Evolutionary conservation across 306 rosid genomes (phyloP).

Genomic region (Fagus crenata): DNA sequence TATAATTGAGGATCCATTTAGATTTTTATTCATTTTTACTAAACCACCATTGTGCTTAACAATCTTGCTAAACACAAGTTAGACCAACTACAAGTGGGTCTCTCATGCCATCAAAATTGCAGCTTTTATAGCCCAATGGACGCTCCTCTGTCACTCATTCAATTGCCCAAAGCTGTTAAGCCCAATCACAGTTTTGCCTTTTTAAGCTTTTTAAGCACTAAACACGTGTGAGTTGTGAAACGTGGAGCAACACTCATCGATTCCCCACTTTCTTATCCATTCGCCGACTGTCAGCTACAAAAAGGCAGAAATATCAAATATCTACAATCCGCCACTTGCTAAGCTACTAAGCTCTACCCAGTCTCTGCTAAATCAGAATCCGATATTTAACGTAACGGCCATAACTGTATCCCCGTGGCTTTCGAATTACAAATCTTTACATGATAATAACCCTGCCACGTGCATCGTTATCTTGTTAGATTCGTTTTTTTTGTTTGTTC

Average conservation of each 20-base stretch:
- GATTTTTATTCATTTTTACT: too few species aligned
- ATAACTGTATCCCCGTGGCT: constrained; percentile 29
- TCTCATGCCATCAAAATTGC: background rate
- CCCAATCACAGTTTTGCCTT: too few species aligned
- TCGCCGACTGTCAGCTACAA: too few species aligned
- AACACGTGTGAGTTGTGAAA: background rate
- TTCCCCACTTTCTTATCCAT: background rate
- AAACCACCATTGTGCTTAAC: too few species aligned
- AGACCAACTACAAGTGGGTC: background rate
- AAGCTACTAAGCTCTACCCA: background rate
- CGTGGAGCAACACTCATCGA: background rate
- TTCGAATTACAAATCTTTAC: constrained; percentile 18
- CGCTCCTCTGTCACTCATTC: background rate
- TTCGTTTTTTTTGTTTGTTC: background rate
- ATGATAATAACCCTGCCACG: constrained; percentile 24
- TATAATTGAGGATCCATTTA: too few species aligned
- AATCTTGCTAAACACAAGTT: too few species aligned
- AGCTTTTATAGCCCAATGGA: constrained; percentile 11
- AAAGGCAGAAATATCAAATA: background rate
- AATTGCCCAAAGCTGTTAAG: too few species aligned
- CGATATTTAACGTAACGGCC: constrained; percentile 27
- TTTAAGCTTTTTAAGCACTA: background rate
- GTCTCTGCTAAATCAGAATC: background rate
- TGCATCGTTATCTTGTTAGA: constrained; percentile 27
- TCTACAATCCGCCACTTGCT: background rate